phyloP scores from a whole-genome alignment of 2,329 filamentous ascomycete genomes.

The Fusarium anguioides region DNA sequence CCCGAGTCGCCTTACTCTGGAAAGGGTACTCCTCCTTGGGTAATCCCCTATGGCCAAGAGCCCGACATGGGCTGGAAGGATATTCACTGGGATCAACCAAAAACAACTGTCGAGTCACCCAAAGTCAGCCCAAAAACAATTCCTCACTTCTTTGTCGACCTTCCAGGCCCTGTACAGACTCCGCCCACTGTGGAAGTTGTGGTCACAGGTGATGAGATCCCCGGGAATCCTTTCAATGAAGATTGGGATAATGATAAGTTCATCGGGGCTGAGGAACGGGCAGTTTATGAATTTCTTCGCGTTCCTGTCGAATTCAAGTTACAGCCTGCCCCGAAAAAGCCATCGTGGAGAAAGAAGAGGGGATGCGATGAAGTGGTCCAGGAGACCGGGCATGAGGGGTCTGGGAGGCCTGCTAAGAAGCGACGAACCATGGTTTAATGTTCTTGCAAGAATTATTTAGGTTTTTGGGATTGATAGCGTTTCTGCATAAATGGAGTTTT shows the following conservation, averaged over 20 bases:
- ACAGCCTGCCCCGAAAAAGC: neutral
- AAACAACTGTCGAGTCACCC: too few relatives aligned
- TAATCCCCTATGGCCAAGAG: too few relatives aligned
- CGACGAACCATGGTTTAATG: neutral
- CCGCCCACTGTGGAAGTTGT: too few relatives aligned
- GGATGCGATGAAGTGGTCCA: neutral
- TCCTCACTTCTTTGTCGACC: too few relatives aligned
- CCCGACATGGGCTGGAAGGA: too few relatives aligned
- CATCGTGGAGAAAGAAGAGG: neutral
- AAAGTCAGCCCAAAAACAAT: neutral
- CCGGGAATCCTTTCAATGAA: neutral
- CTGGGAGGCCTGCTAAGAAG: neutral
- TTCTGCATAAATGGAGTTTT: too few relatives aligned
- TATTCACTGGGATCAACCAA: too few relatives aligned
- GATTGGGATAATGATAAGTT: neutral
- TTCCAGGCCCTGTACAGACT: too few relatives aligned
- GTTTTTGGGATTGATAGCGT: too few relatives aligned
- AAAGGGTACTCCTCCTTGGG: too few relatives aligned
- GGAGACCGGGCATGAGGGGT: neutral
- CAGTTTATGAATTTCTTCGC: neutral
- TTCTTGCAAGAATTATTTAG: neutral
- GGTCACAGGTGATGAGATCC: accelerated
- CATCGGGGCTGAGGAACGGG: neutral
- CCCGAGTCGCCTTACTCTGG: too few relatives aligned
- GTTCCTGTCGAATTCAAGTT: neutral